Evolutionary conservation across 2,329 filamentous ascomycete genomes (phyloP), one percentile per base, ranked within the genome.

Genomic region (Fragosphaeria purpurea): DNA sequence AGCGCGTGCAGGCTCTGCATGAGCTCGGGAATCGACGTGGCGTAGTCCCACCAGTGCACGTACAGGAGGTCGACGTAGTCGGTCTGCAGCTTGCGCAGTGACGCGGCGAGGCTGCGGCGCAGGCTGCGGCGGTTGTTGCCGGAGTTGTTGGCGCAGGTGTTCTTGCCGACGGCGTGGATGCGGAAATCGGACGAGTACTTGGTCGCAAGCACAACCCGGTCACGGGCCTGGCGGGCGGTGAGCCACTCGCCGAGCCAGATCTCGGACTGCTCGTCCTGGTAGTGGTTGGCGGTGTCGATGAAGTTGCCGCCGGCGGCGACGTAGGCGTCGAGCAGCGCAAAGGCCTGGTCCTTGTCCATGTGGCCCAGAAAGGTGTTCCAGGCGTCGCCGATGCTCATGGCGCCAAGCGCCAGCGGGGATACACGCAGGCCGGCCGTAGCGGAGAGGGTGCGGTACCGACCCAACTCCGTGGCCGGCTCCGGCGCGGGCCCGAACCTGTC

Each of bases 231-330:
- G n/a, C 71, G 70, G 2, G 57, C 47, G 0, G 60, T 48, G 67
- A 80, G 73, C 75, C 76, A 83, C 56, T 80, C 75, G 13, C 79
- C 79, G 13, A 83, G 59, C 71, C 72, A 79, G 10, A 51, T 58
- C 55, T 82, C 79, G 0, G 76, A 80, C 58, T 82, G 65, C 48
- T 76, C 77, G 52, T 73, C 57, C 57, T 82, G 75, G 63, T 82
- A 83, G 56, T 69, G 70, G 65, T 75, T 78, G 57, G 76, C 65
- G 0, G 79, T 84, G 62, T 86, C 82, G 60, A 85, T 82, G 62
- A 85, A 83, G 65, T 85, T 85, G 11, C 82, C 82, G 4, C 81
- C 81, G 0, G 72, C 56, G 10, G 51, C 53, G 41, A 50, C 55
- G 42, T 52, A 62, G 22, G 55, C 54, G 43, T 63, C 59, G 9